phyloP scores from a whole-genome alignment of 148 eudicot genomes.

The Pharnaceum exiguum region DNA sequence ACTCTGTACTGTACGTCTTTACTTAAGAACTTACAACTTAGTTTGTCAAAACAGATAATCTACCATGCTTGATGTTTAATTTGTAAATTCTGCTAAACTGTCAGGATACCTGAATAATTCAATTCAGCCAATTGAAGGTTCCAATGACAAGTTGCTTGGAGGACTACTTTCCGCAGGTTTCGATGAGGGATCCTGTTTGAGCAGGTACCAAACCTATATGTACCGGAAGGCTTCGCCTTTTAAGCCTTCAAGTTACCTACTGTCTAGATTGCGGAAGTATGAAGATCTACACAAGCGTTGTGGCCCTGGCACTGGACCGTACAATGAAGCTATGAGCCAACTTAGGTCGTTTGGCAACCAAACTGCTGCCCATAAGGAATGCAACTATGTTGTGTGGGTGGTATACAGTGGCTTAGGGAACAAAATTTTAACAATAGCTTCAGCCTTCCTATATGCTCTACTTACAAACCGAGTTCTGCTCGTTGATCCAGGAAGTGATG shows the following conservation, averaged over 20 bases:
- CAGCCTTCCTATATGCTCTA: constrained; percentile 70
- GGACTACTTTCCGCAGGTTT: constrained; percentile 28
- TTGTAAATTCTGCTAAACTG: not conserved
- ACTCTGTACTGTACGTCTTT: not conserved
- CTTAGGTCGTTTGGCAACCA: constrained; percentile 24
- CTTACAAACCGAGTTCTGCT: constrained; percentile 61
- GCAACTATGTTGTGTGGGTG: constrained; percentile 69
- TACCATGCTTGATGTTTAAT: not conserved
- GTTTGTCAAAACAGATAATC: too few relatives aligned
- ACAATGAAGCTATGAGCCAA: constrained; percentile 55
- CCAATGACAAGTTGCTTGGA: constrained; percentile 24
- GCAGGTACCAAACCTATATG: not conserved
- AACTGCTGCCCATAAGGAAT: constrained; percentile 33
- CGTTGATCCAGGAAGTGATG: constrained; percentile 56
- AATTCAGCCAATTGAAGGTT: constrained; percentile 6
- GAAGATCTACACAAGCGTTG: not conserved
- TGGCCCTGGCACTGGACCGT: constrained; percentile 26
- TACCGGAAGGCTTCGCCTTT: not conserved
- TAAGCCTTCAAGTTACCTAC: not conserved
- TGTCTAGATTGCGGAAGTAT: constrained; percentile 18
- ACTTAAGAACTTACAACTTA: not conserved
- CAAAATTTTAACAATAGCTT: constrained; percentile 52
- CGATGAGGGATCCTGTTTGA: constrained; percentile 52
- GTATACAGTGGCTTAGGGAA: constrained; percentile 70
- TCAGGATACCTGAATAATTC: constrained; percentile 25